Conservation (phyloP, 441 rosid genomes). For the Hura crepitans region DNA sequence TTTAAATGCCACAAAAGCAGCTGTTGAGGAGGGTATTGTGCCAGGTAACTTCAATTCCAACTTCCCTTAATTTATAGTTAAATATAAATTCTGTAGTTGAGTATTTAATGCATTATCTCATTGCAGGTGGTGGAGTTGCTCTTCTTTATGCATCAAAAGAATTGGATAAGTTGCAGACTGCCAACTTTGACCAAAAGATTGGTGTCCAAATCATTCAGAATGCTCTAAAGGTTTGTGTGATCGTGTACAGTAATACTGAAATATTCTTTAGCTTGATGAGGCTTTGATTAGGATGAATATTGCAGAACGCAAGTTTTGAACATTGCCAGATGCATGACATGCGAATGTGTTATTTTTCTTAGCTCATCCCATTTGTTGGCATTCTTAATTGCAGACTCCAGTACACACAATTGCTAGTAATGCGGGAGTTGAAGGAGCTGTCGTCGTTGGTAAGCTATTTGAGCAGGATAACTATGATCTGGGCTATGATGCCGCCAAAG, state of each 20-base stretch:
- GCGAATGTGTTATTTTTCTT: not conserved
- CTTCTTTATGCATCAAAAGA: conserved; percentile 75
- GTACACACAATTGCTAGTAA: conserved; percentile 72
- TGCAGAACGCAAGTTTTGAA: not conserved
- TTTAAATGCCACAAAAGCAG: conserved; percentile 86
- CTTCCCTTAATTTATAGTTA: not conserved
- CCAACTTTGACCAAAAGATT: conserved; percentile 79
- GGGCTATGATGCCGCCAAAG: conserved; percentile 90
- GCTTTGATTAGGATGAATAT: not conserved
- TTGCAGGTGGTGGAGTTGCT: conserved; percentile 80
- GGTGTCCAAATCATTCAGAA: conserved; percentile 90
- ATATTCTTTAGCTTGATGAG: no score
- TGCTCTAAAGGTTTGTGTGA: conserved; percentile 59
- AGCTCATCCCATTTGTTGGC: not conserved
- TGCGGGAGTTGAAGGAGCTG: conserved; percentile 89
- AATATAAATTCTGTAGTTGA: not conserved
- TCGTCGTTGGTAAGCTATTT: conserved; percentile 78
- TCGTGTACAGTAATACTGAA: not conserved
- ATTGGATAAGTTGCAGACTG: conserved; percentile 65
- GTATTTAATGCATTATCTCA: not conserved
- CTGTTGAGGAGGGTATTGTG: conserved; percentile 89
- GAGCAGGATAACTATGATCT: conserved; percentile 78
- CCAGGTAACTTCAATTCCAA: conserved; percentile 42
- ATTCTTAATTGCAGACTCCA: conserved; percentile 47
- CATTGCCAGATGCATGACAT: not conserved